Conservation (phyloP, 108 stramenopile genomes). For the Ochromonas danica region DNA sequence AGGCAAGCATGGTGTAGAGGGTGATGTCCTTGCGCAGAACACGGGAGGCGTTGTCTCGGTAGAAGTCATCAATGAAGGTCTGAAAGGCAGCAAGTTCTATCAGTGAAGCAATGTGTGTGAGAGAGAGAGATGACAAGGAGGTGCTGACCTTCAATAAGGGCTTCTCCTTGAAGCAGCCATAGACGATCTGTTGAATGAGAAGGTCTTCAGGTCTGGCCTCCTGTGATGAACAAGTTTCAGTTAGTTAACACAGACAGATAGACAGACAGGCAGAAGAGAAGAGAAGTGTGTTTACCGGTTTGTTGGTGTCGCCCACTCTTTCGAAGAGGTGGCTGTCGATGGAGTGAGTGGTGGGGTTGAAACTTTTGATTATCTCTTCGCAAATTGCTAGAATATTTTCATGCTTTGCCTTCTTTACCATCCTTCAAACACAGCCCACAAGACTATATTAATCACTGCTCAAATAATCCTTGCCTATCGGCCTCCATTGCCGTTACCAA, state of each 20-base stretch:
- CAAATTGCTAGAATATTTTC: neutral
- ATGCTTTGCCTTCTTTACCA: no score
- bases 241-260: no score
- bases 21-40: conserved; percentile 55
- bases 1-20: conserved; percentile 59
- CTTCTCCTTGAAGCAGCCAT: conserved; percentile 58
- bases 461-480: no score
- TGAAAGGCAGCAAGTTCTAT: conserved; percentile 24
- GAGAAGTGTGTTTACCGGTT: no score
- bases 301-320: neutral
- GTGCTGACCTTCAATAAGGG: neutral
- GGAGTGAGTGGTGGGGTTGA: conserved; percentile 13
- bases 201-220: neutral
- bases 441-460: no score
- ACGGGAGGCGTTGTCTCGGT: conserved; percentile 50
- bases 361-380: conserved; percentile 3
- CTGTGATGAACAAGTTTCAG: conserved; percentile 2
- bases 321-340: conserved; percentile 2
- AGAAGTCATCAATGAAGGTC: conserved; percentile 55
- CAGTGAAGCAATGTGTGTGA: neutral
- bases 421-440: no score
- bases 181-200: conserved; percentile 50
- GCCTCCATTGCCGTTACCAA: no score
- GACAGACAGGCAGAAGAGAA: no score
- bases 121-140: neutral